Base-by-base conservation (phyloP, 352 stramenopile genomes). In the Phytophthora pluvialis region DNA sequence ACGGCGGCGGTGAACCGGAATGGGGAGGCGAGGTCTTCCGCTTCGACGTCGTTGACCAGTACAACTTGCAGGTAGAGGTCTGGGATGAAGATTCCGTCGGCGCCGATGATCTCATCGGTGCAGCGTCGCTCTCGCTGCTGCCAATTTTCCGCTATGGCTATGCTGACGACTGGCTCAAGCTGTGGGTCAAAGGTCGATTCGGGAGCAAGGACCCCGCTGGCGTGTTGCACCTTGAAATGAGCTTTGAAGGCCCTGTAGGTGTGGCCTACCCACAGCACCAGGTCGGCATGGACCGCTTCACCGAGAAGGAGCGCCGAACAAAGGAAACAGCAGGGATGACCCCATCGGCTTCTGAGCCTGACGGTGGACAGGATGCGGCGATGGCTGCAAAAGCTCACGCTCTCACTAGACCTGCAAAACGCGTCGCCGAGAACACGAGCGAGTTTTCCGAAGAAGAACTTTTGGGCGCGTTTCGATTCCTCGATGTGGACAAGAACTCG, bases 381-480 rank as follows among this genome's bases (percentile, higher is more conserved):
- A 63, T 75, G 33, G 62, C 53, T 47, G 57, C 59, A 38, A 73
- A 71, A 10, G 43, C 39, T 13, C 55, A 74, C 25, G 49, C 63
- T 21, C 43, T 65, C 21, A 70, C 51, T 26, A 46, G 64, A 1
- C 54, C 68, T 5, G 64, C 67, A 5, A 39, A 83, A 65, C 48
- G 65, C 45, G 31, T 64, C 67, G 32, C 65, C 39, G 28, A 69
- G 13, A 73, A 78, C 60, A 78, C 85, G 1, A 83, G 78, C 39
- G 87, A 95, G 56, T 98, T 98, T 61, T 92, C 81, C 0, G 94
- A 98, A 56, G 89, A 97, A 39, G 94, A 98, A 49, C 97, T 98
- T 44, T 63, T 94, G 10, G 77, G 80, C 2, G 92, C 93, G 1
- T 98, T 98, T 60, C 65, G 83, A 35, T 97, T 98, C 45, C 76